Base-by-base conservation (phyloP, 305 asterid genomes). In the Solanum aculeatissimum region DNA sequence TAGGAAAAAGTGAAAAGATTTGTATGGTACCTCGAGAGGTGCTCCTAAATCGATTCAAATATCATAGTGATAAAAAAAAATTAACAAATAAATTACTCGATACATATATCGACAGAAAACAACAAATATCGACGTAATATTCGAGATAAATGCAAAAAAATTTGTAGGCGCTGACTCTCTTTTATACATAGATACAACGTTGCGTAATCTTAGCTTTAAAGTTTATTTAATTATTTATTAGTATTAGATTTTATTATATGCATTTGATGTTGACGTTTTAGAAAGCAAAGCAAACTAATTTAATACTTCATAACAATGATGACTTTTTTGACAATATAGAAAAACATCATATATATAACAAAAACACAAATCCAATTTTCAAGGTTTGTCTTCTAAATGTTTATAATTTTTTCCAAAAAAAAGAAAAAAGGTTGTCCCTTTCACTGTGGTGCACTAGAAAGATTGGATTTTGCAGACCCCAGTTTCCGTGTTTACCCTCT, bases 401-500 rank as follows among this genome's bases (percentile, higher is more conserved):
- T 35, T 35, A 5, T 35, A 32, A 0, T 32, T 32, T 32, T 32
- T 32, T 32, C 4, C 38, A 32, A 32, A 6, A 16, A 53, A 53
- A 53, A 16, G 8, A 7, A 29, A 66, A 66, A 63, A 43, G 49
- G 21, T 84, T 14, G 21, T 25, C 77, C 6, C 47, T 60, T 57
- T 55, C 88, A 27, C 68, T 68, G 16, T 88, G 84, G 84, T 86
- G 80, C 81, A 45, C 75, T 65, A 42, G 82, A 74, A 62, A 47
- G 74, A 72, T 74, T 74, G 60, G 81, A 86, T 89, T 83, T 25
- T 21, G 29, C 35, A 55, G 86, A 80, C 78, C 89, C 87, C 86
- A 87, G 81, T 86, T 86, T 84, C 87, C 89, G 82, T 83, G 89
- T 88, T 16, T 18, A 15, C 45, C 74, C 45, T 29, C 53, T 72